Percentiles rank a stretch among this genome's conserved stretches.
phyloP scores from a whole-genome alignment of 2,329 filamentous ascomycete genomes.

The Decorospora gaudefroyi region DNA sequence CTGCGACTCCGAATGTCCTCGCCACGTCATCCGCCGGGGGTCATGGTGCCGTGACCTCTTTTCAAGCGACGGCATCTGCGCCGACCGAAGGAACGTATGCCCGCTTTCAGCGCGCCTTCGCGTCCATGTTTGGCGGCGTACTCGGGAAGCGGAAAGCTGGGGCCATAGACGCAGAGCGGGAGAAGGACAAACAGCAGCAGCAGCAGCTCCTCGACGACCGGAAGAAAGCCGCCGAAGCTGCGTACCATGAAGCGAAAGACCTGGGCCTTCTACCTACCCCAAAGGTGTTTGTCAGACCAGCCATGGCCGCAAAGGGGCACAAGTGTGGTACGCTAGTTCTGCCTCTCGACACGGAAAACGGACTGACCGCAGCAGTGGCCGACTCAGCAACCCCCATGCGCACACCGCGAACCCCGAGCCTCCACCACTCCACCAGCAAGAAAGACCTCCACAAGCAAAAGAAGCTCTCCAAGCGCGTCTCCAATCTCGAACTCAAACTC shows the following conservation, averaged over 20 bases:
- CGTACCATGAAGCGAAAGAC: constrained; percentile 41
- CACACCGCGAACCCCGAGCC: constrained; percentile 30
- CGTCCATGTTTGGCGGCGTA: constrained; percentile 31
- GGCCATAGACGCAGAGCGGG: constrained; percentile 25
- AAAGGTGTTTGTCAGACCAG: constrained; percentile 40
- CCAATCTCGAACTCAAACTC: constrained; percentile 63
- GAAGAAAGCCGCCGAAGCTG: constrained; percentile 37
- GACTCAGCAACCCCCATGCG: constrained; percentile 15
- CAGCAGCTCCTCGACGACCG: constrained; percentile 29
- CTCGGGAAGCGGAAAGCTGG: constrained; percentile 43
- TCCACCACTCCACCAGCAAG: constrained; percentile 58
- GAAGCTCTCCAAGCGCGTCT: constrained; percentile 63
- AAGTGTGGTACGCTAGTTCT: constrained; percentile 15
- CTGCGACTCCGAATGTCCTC: constrained; percentile 7
- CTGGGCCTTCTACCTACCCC: constrained; percentile 41
- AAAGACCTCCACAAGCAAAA: constrained; percentile 62
- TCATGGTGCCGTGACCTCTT: constrained; percentile 5
- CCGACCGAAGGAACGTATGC: constrained; percentile 31
- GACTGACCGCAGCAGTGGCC: constrained; percentile 13
- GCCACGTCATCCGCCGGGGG: too few species aligned
- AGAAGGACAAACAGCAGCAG: constrained; percentile 17
- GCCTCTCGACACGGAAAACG: constrained; percentile 3
- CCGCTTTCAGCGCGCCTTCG: constrained; percentile 36
- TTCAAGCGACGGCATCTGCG: constrained; percentile 9
- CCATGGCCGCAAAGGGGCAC: constrained; percentile 18